Evolutionary conservation across 192 early-diverging fungal species (phyloP).

Genomic region (Coemansia sp.): DNA sequence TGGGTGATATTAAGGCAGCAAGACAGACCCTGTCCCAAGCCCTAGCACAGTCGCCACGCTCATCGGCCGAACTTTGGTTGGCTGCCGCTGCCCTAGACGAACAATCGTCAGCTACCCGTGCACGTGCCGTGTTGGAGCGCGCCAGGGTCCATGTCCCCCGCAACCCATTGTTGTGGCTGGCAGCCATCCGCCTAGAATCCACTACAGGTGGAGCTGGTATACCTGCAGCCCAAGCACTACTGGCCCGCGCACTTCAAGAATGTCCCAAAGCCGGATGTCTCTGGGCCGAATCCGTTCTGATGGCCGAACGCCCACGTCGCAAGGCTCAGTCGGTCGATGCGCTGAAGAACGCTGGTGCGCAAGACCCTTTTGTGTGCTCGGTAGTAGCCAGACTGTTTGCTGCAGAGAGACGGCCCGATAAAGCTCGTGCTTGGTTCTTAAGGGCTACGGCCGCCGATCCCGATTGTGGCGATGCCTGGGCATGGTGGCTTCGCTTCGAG

Average conservation of each 20-base stretch:
- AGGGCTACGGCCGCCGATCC: conserved; percentile 81
- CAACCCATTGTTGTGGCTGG: conserved; percentile 85
- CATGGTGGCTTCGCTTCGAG: conserved; percentile 96
- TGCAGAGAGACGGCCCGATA: conserved; percentile 90
- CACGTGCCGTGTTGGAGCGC: conserved; percentile 83
- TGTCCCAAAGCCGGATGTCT: conserved; percentile 84
- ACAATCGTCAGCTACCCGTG: conserved; percentile 58
- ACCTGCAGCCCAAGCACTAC: conserved; percentile 67
- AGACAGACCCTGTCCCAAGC: conserved; percentile 73
- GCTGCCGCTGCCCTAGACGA: conserved; percentile 78
- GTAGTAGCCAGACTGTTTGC: conserved; percentile 93
- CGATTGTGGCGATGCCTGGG: conserved; percentile 92
- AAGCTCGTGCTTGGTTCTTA: conserved; percentile 91
- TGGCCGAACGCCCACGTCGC: conserved; percentile 85
- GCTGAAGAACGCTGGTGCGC: conserved; percentile 84
- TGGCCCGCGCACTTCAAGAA: conserved; percentile 92
- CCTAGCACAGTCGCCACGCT: conserved; percentile 74
- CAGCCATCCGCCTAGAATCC: conserved; percentile 59
- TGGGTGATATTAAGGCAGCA: conserved; percentile 65
- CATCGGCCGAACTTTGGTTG: conserved; percentile 77
- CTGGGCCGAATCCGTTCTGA: conserved; percentile 87
- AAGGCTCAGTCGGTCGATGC: conserved; percentile 90
- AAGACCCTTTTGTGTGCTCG: conserved; percentile 72
- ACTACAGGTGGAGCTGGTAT: conserved; percentile 50
- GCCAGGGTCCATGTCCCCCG: conserved; percentile 85